These are phyloP conservation scores for Boletus rufocinnamomeus DNA, from an alignment of 768 basidiomycete species.

Conservation along the genomic window DNA sequence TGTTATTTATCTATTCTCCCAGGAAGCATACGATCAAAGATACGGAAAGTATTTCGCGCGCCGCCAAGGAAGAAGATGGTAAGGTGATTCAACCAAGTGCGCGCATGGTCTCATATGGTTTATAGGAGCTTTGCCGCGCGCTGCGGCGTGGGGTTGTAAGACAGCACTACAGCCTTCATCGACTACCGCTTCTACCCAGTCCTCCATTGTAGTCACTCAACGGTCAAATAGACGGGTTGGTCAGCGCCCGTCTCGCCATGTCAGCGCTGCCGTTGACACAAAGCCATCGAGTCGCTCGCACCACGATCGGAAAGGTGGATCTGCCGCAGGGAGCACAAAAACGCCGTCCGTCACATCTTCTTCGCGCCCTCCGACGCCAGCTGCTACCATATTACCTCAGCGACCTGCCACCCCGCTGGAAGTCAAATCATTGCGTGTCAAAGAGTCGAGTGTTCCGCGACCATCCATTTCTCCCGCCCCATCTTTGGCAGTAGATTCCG, in stretches of 20 bases:
- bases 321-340: conserved; percentile 39
- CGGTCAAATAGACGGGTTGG: conserved; percentile 48
- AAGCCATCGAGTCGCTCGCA: conserved; percentile 38
- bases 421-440: conserved; percentile 40
- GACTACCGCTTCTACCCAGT: conserved; percentile 16
- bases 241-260: conserved; percentile 50
- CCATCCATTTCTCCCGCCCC: conserved; percentile 45
- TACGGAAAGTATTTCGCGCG: conserved; percentile 67
- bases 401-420: conserved; percentile 50
- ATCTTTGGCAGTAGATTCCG: conserved; percentile 53
- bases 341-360: conserved; percentile 49
- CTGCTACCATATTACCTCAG: conserved; percentile 37
- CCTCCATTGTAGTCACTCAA: conserved; percentile 29
- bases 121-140: conserved; percentile 60
- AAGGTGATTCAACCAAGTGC: conserved; percentile 3
- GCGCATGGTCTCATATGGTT: conserved; percentile 12
- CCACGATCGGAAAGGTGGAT: conserved; percentile 47
- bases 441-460: conserved; percentile 43
- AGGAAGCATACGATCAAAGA: conserved; percentile 95
- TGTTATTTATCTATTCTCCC: conserved; percentile 4
- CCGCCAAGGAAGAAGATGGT: conserved; percentile 64
- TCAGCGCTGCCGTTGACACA: conserved; percentile 36
- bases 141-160: conserved; percentile 64
- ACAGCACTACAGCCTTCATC: conserved; percentile 25
- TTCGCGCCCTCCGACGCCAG: conserved; percentile 62